These are phyloP conservation scores for Calocera cornea DNA, from an alignment of 768 basidiomycete species.

Conservation along the genomic window DNA sequence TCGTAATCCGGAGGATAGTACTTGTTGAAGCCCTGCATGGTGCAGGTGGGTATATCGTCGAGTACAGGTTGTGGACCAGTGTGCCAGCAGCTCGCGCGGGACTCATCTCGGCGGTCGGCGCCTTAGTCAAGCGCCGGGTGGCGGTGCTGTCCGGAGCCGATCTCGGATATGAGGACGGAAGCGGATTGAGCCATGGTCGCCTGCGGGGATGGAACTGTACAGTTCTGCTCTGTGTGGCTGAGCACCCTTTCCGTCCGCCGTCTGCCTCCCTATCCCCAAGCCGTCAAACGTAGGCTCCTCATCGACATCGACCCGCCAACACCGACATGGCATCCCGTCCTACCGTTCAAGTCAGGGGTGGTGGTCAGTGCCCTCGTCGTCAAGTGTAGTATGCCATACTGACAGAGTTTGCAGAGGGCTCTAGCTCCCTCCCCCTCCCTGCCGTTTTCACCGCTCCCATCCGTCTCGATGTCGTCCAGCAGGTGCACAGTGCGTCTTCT, in stretches of 20 bases:
- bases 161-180: background rate
- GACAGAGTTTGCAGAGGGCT: conserved; percentile 44
- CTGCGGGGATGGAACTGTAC: background rate
- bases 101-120: background rate
- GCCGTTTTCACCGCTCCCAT: conserved; percentile 97
- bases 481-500: conserved; percentile 88
- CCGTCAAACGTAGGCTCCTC: background rate
- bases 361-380: conserved; percentile 13
- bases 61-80: background rate
- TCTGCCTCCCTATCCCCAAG: background rate
- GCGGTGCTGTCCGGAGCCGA: background rate
- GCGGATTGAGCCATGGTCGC: too few relatives aligned
- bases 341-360: conserved; percentile 80
- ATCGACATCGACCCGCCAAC: conserved; percentile 2
- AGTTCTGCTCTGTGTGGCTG: conserved; percentile 4
- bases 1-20: conserved; percentile 72
- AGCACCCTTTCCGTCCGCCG: background rate
- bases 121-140: background rate
- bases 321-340: conserved; percentile 76
- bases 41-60: background rate
- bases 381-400: background rate
- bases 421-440: conserved; percentile 79
- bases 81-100: background rate
- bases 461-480: conserved; percentile 93
- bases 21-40: conserved; percentile 54